Evolutionary conservation across 2,329 filamentous ascomycete species (phyloP), one percentile per base, ranked within the genome.

Genomic region (Zopfia rhizophila): DNA sequence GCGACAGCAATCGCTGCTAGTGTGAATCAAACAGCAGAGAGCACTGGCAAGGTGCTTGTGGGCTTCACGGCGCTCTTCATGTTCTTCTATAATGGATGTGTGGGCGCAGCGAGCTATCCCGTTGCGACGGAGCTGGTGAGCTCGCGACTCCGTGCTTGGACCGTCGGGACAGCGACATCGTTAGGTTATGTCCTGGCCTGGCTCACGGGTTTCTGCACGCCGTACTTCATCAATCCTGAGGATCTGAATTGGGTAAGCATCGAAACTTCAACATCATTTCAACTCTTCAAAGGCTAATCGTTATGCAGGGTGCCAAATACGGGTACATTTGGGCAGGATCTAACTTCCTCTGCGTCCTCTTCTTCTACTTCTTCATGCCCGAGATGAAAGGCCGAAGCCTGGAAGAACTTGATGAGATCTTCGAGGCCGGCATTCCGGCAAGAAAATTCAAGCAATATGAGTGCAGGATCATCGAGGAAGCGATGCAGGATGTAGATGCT

Each of bases 361-460:
- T 90, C 27, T 86, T 78, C 18, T 74, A 85, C 14, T 78, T 83
- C 62, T 85, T 85, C 69, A 80, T 87, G 55, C 83, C 82, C 1
- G 82, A 82, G 55, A 61, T 63, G 17, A 61, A 65, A 14, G 56
- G 50, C 12, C 38, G 60, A 10, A 56, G 53, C 5, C 30, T 66
- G 1, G 63, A 67, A 36, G 63, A 67, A 36, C 40, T 66, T 1
- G 64, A 65, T 38, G 60, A 66, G 38, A 56, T 65, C 12, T 67
- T 68, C 23, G 57, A 61, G 24, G 56, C 54, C 2, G 48, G 52
- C 3, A 43, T 61, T n/a, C 17, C 48, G 1, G 62, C 62, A 19
- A 28, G 58, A 7, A 56, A 55, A 16, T 65, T 65, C 43, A 54
- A 42, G 21, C 24, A 42, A 27, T 62, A 64, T 27, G 18, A 58